Conservation (phyloP, 371 early-diverging fungal genomes). For the Mucor lusitanicus region DNA sequence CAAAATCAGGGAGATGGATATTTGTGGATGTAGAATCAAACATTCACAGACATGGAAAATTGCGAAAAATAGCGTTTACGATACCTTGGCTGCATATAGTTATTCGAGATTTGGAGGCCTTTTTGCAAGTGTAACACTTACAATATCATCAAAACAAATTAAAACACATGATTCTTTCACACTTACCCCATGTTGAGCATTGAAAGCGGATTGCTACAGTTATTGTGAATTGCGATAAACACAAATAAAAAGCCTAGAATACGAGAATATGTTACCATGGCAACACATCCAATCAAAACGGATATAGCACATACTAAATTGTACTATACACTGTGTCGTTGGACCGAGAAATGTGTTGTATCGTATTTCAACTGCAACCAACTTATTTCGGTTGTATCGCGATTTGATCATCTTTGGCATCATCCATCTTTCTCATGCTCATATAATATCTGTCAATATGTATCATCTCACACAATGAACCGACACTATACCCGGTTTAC, state of each 20-base stretch:
- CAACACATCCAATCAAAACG: not conserved
- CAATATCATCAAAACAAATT: not conserved
- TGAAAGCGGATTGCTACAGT: not conserved
- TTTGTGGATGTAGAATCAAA: not conserved
- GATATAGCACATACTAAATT: not conserved
- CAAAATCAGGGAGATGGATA: not conserved
- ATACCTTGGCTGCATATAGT: not conserved
- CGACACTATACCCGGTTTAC: not conserved
- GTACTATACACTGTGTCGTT: not conserved
- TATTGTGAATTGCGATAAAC: not conserved
- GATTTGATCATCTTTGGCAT: slow-evolving; percentile 1
- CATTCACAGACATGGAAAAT: not conserved
- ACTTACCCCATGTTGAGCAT: not conserved
- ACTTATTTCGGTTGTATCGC: not conserved
- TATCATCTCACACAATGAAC: not conserved
- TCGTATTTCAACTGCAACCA: not conserved
- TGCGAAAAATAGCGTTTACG: not conserved
- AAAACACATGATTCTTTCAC: not conserved
- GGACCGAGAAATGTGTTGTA: not conserved
- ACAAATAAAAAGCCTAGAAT: not conserved
- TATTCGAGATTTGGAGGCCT: not conserved
- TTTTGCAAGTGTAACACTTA: not conserved
- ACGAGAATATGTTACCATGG: not conserved
- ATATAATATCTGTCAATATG: not conserved
- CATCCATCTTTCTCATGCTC: not conserved